Evolutionary conservation across 2,329 filamentous ascomycete species (phyloP), one percentile per base, ranked within the genome.

Genomic region (Metarhizium guizhouense): DNA sequence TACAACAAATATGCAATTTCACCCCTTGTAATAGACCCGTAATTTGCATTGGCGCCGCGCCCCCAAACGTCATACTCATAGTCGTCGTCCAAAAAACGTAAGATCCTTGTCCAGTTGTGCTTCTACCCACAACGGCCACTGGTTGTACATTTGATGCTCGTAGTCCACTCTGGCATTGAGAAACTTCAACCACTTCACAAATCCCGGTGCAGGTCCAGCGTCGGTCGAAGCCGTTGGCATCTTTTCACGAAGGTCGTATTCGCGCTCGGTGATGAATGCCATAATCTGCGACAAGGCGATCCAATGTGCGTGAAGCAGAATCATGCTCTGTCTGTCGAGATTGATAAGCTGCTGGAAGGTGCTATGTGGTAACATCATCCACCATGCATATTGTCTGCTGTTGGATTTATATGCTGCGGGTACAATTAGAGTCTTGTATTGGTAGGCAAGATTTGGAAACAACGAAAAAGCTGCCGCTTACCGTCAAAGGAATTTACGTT

Each of bases 111-210:
- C 72, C 53, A 82, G 64, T 67, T 78, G 75, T 54, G 70, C 68
- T 61, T 81, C 76, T 4, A 82, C 79, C 80, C 79, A 82, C 63
- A 71, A 56, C 16, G 79, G 79, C 78, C 77, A 82, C 59, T 70
- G 67, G 55, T 81, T 81, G 58, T 79, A 79, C 25, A 60, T 59
- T 52, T 65, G 65, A 54, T 80, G 72, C 58, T 74, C 72, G 36
- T 64, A 65, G 56, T 75, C 73, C 18, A 82, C 69, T 57, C 73
- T 69, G 11, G 67, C 62, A 61, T 82, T 83, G 38, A 80, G 68
- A 54, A 77, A 69, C 61, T 68, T 72, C 11, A 83, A 71, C 80
- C 80, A 82, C 29, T 76, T 67, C 13, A 69, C 61, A 54, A 77
- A 76, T 2, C 77, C 78, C 7, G 70, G 62, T 55, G 77, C 75